Conservation (phyloP, 2,329 filamentous ascomycete species). For the Epichloe elymi region DNA sequence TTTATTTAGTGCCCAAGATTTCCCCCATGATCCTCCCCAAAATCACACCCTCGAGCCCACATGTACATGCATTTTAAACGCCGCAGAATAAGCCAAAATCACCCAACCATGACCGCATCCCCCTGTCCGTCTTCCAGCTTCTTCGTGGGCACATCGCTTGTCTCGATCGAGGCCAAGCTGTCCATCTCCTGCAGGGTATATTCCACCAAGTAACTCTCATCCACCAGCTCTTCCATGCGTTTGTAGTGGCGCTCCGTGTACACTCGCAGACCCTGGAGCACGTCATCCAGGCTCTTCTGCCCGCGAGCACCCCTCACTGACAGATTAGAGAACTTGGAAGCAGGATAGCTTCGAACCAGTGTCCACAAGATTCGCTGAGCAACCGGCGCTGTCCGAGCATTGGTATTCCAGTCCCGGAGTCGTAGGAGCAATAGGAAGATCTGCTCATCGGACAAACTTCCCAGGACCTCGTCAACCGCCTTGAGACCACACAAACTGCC, state of each 20-base stretch:
- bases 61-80: background rate
- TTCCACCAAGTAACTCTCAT: conserved; percentile 89
- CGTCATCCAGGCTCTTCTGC: conserved; percentile 62
- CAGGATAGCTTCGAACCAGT: conserved; percentile 69
- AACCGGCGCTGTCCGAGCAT: conserved; percentile 71
- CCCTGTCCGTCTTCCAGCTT: conserved; percentile 21
- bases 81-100: background rate
- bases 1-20: background rate
- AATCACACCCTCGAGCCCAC: background rate
- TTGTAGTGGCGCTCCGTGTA: conserved; percentile 93
- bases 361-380: conserved; percentile 76
- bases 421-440: conserved; percentile 71
- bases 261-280: conserved; percentile 72
- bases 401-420: conserved; percentile 94
- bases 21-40: background rate
- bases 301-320: conserved; percentile 44
- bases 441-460: conserved; percentile 69
- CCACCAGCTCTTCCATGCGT: conserved; percentile 75
- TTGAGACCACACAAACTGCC: conserved; percentile 50
- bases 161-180: conserved; percentile 39
- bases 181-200: conserved; percentile 94
- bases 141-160: conserved; percentile 19
- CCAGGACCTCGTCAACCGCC: conserved; percentile 73
- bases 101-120: conserved; percentile 5
- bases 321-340: conserved; percentile 59